These are phyloP conservation scores for Arabis alpina DNA, from an alignment of 345 rosid genomes.

Conservation along the genomic window DNA sequence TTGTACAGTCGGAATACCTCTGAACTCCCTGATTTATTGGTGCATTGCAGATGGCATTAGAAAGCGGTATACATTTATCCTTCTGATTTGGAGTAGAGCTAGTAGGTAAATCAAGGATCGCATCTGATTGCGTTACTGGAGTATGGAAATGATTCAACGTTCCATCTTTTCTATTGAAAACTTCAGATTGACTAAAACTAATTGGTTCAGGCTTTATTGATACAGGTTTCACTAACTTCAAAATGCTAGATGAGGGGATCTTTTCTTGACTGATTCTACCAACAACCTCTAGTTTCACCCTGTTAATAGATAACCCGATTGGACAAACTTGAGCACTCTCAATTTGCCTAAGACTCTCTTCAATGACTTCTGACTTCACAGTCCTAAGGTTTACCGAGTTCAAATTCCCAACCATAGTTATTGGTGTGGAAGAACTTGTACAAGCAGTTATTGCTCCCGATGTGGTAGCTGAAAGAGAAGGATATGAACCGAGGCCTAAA, in stretches of 20 bases:
- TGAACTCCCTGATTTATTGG: conserved; percentile 30
- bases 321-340: conserved; percentile 32
- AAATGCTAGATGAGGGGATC: conserved; percentile 30
- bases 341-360: conserved; percentile 46
- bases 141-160: conserved; percentile 34
- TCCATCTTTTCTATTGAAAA: conserved; percentile 40
- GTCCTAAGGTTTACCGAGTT: conserved; percentile 36
- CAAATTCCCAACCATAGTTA: conserved; percentile 35
- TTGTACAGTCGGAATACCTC: conserved; percentile 27
- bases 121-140: conserved; percentile 26
- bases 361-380: conserved; percentile 67
- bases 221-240: conserved; percentile 41
- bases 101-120: conserved; percentile 30
- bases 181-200: conserved; percentile 43
- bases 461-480: conserved; percentile 39
- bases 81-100: conserved; percentile 37
- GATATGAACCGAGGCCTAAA: conserved; percentile 55
- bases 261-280: conserved; percentile 42
- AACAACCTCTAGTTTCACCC: conserved; percentile 54
- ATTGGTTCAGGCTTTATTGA: conserved; percentile 59
- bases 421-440: conserved; percentile 27
- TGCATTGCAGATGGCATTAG: conserved; percentile 19
- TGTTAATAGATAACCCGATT: conserved; percentile 7
- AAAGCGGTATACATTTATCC: conserved; percentile 25
- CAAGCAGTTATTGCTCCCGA: conserved; percentile 17